Evolutionary conservation across 2,329 filamentous ascomycete species (phyloP), one percentile per base, ranked within the genome.

Genomic region (Botrytis paeoniae): DNA sequence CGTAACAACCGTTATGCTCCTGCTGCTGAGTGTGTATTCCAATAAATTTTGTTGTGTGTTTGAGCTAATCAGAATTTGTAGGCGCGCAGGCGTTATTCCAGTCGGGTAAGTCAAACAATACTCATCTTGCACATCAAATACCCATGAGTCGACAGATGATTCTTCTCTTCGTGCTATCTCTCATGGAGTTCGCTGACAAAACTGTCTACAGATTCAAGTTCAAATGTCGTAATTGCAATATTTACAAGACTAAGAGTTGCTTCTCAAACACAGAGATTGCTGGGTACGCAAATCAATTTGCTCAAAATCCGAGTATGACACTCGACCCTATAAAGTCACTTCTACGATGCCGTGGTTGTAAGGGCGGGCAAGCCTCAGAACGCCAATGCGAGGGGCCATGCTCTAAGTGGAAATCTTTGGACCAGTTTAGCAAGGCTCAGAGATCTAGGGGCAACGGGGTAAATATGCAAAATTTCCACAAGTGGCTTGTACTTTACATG

Each of bases 261-360:
- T 89, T 81, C 76, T 87, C 87, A 1, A 83, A 84, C 43, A 85
- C 83, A 48, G 85, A 88, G 76, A 78, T 86, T 14, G 85, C 84
- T 72, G 81, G 80, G 61, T 81, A 74, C 14, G 71, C 75, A 41
- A 37, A 77, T 75, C 35, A 74, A 4, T 16, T 51, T 18, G 16
- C 29, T 78, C 72, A 72, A 73, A 29, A 69, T 69, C 45, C 29
- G 10, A 59, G 73, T 1, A 65, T 72, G 0, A 73, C 68, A 7
- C 73, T 74, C 1, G 79, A 79, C 64, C 75, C 73, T 16, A 73
- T 63, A 2, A 57, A 57, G 32, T 76, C 77, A 16, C 69, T 74
- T n/a, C 69, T 79, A 14, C 77, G 80, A 8, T 89, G 87, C 78
- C 77, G 80, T 10, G 54, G 71, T 1, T 89, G 87, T 74, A 81